A percentile compares a stretch with the other conserved stretches of the same genome.
phyloP scores from a whole-genome alignment of 2,329 filamentous ascomycete species.

The Nectriaceae sp. region DNA sequence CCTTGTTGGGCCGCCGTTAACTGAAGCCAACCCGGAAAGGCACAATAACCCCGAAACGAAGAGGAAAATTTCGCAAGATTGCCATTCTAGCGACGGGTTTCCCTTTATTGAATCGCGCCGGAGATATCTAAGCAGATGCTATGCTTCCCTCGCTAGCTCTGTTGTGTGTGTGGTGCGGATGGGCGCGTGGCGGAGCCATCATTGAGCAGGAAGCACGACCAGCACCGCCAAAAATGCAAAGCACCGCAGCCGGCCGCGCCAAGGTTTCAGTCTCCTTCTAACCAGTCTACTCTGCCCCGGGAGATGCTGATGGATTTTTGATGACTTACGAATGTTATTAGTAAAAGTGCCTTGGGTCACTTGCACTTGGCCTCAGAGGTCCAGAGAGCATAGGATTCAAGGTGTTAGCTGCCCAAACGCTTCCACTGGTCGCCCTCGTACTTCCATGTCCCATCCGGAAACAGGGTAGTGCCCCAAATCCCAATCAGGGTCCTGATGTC shows the following conservation, averaged over 20 bases:
- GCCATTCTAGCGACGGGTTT: conserved; percentile 15
- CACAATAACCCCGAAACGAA: neutral
- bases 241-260: too few species aligned
- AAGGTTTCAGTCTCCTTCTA: too few species aligned
- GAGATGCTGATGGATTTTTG: too few species aligned
- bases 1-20: neutral
- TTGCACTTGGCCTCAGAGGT: too few species aligned
- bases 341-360: too few species aligned
- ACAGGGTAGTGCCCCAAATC: neutral
- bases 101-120: conserved; percentile 2
- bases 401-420: too few species aligned
- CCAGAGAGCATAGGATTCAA: too few species aligned
- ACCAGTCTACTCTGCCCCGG: too few species aligned
- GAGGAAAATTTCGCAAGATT: conserved; percentile 22
- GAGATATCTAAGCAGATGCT: neutral
- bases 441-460: neutral
- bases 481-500: neutral
- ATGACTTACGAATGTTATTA: too few species aligned
- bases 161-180: neutral
- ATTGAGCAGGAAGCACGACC: neutral
- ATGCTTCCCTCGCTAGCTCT: neutral
- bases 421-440: too few species aligned
- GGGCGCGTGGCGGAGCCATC: neutral
- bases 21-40: neutral
- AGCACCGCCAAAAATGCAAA: too few species aligned